These are phyloP conservation scores for Colletotrichum musicola DNA, from an alignment of 2,329 filamentous ascomycete species.

Conservation along the genomic window DNA sequence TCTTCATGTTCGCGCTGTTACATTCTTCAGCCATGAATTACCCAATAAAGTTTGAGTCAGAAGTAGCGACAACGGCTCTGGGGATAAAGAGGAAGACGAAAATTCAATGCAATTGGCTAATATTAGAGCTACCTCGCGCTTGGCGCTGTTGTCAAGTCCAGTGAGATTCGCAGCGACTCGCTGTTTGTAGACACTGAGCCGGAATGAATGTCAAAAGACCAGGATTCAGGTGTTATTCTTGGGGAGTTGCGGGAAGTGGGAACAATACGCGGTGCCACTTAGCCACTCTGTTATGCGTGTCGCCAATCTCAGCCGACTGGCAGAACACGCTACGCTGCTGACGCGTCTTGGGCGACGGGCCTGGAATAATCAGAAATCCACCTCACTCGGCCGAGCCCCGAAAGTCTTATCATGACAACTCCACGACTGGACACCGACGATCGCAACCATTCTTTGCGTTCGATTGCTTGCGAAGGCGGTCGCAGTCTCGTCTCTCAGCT, in stretches of 20 bases:
- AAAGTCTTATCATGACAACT: background rate
- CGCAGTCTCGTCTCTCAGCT: background rate
- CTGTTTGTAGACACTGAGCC: no score
- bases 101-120: no score
- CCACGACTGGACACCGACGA: background rate
- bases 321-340: background rate
- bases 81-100: no score
- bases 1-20: no score
- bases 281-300: conserved; percentile 17
- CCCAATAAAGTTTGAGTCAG: no score
- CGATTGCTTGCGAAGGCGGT: background rate
- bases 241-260: conserved; percentile 19
- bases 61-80: no score
- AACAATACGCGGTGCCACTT: background rate
- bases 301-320: background rate
- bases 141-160: no score
- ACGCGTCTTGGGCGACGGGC: conserved; percentile 10
- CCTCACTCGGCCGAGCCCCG: background rate
- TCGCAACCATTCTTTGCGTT: background rate
- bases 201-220: background rate
- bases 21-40: no score
- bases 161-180: no score
- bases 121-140: no score
- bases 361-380: background rate
- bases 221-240: background rate